A percentile compares a stretch with the other conserved stretches of the same genome.
Evolutionary conservation across 2,329 filamentous ascomycete species (phyloP).

Genomic region (Aspergillus phoenicis): DNA sequence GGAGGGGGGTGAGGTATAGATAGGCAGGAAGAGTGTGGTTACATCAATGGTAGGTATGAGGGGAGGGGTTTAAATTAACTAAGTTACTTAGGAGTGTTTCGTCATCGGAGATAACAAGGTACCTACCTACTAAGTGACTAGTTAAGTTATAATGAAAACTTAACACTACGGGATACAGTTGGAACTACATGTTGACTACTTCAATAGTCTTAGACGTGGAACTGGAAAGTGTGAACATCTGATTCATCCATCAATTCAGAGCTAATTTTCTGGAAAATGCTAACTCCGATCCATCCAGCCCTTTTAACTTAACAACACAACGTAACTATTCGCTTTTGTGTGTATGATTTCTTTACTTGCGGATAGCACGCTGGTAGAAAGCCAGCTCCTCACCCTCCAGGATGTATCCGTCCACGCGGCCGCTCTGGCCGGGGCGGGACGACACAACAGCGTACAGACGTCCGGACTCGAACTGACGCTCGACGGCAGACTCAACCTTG

Average conservation of each 20-base stretch:
- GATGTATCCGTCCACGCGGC: conserved; percentile 95
- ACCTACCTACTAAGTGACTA: neutral
- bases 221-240: neutral
- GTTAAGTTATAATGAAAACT: no score
- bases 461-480: conserved; percentile 99
- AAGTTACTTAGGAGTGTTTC: neutral
- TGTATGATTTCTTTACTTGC: conserved; percentile 71
- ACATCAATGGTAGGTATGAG: neutral
- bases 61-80: no score
- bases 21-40: neutral
- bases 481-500: conserved; percentile 90
- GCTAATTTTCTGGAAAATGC: conserved; percentile 8
- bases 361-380: conserved; percentile 99
- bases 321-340: neutral
- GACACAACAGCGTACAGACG: conserved; percentile 92
- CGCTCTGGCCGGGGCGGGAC: conserved; percentile 93
- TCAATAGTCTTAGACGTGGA: neutral
- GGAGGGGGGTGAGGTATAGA: neutral
- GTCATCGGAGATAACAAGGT: neutral
- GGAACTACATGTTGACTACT: no score
- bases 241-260: conserved; percentile 1
- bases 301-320: conserved; percentile 19
- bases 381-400: conserved; percentile 99
- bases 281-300: conserved; percentile 20
- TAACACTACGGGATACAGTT: no score